These are phyloP conservation scores for Stachybotrys chlorohalonatus DNA, from an alignment of 2,329 filamentous ascomycete genomes.

Conservation along the genomic window DNA sequence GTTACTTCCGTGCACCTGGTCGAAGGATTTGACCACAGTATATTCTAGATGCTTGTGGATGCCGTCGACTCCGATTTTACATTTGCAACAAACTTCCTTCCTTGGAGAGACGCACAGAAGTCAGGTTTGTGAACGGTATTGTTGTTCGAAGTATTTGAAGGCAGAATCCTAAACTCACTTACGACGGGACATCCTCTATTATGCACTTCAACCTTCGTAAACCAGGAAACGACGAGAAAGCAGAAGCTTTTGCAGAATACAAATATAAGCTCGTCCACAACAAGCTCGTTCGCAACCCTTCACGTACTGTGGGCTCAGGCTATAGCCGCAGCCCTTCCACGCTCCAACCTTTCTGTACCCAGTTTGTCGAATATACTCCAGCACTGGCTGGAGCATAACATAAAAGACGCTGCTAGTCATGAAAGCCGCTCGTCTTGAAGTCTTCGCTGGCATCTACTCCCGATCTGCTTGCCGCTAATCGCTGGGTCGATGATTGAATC, in stretches of 20 bases:
- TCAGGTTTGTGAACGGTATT: too few relatives aligned
- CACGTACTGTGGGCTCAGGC: background rate
- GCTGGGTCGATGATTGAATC: background rate
- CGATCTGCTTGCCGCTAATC: background rate
- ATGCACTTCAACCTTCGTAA: background rate
- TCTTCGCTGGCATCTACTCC: background rate
- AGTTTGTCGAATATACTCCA: background rate
- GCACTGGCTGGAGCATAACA: background rate
- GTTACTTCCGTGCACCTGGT: too few relatives aligned
- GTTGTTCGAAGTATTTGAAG: background rate
- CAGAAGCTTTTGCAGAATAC: background rate
- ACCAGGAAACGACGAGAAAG: background rate
- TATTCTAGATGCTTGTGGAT: too few relatives aligned
- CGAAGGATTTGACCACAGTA: too few relatives aligned
- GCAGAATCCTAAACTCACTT: background rate
- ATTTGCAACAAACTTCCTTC: too few relatives aligned
- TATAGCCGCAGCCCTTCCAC: background rate
- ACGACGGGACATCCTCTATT: background rate
- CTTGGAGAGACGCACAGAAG: too few relatives aligned
- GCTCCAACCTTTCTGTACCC: background rate
- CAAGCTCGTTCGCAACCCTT: background rate
- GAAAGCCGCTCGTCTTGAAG: too few relatives aligned
- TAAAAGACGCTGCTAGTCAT: too few relatives aligned
- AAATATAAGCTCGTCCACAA: background rate
- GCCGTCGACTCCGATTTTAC: too few relatives aligned